Evolutionary conservation across 2,329 filamentous ascomycete genomes (phyloP).

Genomic region (Aplosporella prunicola): DNA sequence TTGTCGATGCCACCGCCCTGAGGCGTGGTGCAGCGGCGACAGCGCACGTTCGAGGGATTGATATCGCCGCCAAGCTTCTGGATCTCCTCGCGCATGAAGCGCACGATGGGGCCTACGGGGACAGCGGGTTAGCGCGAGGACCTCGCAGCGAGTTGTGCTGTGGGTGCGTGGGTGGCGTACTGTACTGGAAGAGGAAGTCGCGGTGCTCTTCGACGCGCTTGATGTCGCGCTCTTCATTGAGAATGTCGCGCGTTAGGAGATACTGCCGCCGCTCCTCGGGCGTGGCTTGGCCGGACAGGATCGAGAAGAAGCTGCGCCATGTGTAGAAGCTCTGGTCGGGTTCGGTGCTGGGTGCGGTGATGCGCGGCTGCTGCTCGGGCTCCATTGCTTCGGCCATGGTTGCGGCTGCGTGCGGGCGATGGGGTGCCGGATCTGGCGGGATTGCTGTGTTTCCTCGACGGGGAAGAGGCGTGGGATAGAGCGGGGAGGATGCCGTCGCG

Average conservation of each 20-base stretch:
- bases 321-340: constrained; percentile 36
- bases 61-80: constrained; percentile 67
- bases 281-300: constrained; percentile 65
- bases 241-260: constrained; percentile 64
- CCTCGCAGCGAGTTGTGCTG: neutral
- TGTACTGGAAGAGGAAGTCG: constrained; percentile 76
- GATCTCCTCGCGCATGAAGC: constrained; percentile 79
- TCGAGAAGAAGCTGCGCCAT: constrained; percentile 81
- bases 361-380: constrained; percentile 1
- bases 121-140: neutral
- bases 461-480: neutral
- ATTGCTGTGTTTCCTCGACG: neutral
- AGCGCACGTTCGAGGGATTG: constrained; percentile 66
- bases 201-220: constrained; percentile 70
- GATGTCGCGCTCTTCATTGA: constrained; percentile 71
- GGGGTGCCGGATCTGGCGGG: too few species aligned
- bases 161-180: constrained; percentile 22
- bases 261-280: constrained; percentile 62
- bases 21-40: constrained; percentile 64
- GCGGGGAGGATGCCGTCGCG: neutral
- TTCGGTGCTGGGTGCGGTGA: constrained; percentile 14
- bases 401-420: too few species aligned
- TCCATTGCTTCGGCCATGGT: constrained; percentile 7
- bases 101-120: constrained; percentile 58
- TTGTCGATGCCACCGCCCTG: constrained; percentile 79